Percentiles rank a stretch among this genome's conserved stretches.
Conservation (phyloP, 2,329 filamentous ascomycete genomes). For the Mycosphaerella arachidis region DNA sequence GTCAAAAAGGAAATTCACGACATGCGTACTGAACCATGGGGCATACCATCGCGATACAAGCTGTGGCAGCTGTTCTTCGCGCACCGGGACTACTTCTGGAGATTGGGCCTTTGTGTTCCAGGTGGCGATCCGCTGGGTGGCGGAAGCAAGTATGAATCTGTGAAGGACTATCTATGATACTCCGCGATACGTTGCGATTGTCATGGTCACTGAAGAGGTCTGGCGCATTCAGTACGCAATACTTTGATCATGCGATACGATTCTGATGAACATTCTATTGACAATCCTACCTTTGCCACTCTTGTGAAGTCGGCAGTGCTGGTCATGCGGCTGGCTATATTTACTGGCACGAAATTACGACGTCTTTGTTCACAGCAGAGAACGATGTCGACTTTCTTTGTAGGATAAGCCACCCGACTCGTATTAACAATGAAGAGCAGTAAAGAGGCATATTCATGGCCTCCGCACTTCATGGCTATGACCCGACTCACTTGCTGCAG, state of each 20-base stretch:
- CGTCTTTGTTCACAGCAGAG: background rate
- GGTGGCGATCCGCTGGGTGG: constrained; percentile 30
- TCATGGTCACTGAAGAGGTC: background rate
- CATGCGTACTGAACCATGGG: constrained; percentile 29
- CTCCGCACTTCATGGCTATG: background rate
- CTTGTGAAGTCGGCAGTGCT: background rate
- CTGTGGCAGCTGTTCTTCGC: constrained; percentile 93
- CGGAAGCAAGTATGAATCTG: constrained; percentile 21
- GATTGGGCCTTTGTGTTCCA: constrained; percentile 82
- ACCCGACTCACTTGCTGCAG: too few species aligned
- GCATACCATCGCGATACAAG: constrained; percentile 57
- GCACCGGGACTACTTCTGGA: constrained; percentile 95
- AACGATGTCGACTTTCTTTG: background rate
- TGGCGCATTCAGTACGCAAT: background rate
- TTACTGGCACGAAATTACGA: background rate
- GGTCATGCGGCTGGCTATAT: background rate
- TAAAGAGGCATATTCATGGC: background rate
- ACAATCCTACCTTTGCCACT: background rate
- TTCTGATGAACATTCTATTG: background rate
- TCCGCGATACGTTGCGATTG: background rate
- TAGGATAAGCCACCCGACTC: background rate
- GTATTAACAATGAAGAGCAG: background rate
- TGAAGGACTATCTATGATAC: constrained; percentile 27
- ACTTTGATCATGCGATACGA: background rate
- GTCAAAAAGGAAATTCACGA: constrained; percentile 31